phyloP scores from a whole-genome alignment of 225 moss, liverwort and hornwort genomes.

The Neckera pumila region DNA sequence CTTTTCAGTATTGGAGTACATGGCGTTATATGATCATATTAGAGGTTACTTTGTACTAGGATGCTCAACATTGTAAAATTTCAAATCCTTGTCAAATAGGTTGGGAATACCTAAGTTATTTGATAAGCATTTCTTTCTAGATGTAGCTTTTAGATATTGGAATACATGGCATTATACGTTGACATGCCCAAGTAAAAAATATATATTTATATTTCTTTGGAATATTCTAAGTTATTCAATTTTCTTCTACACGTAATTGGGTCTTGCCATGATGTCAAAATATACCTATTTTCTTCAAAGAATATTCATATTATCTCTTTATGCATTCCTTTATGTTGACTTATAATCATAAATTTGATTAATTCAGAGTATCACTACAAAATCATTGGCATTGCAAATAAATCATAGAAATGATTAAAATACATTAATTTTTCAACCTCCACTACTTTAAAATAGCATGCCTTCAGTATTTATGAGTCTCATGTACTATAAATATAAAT shows the following conservation, averaged over 20 bases:
- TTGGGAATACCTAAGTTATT: background rate
- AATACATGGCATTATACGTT: too few species aligned
- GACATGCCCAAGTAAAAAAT: background rate
- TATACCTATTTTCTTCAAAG: background rate
- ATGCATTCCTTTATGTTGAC: background rate
- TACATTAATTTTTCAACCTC: background rate
- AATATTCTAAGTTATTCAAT: background rate
- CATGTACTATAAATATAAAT: rapidly evolving
- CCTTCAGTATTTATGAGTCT: background rate
- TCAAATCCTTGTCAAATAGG: background rate
- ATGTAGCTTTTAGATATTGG: too few species aligned
- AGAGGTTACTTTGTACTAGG: background rate
- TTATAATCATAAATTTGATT: background rate
- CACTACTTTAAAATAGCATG: background rate
- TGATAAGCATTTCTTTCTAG: background rate
- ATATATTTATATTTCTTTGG: rapidly evolving
- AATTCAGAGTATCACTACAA: background rate
- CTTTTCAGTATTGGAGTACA: background rate
- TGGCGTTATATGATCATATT: background rate
- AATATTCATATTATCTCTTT: background rate
- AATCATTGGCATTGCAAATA: background rate
- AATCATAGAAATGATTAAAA: background rate
- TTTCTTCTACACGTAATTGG: background rate
- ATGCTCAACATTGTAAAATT: background rate
- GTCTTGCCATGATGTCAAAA: background rate